Conservation (phyloP, 1,284 basidiomycete species). For the Boletus smithii region DNA sequence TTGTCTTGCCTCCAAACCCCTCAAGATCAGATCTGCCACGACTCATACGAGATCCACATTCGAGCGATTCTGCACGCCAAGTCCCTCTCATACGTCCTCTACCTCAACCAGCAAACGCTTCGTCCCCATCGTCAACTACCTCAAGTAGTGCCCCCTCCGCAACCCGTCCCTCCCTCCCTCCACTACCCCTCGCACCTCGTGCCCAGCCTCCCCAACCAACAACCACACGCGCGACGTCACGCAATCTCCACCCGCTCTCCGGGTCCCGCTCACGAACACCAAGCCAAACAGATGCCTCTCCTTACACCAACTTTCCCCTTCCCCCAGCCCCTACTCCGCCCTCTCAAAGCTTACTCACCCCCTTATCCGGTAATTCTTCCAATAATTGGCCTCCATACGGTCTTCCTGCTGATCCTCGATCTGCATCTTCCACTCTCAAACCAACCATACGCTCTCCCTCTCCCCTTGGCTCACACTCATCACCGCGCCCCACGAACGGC, state of each 20-base stretch:
- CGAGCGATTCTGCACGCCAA: constrained; percentile 50
- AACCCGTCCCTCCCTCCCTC: constrained; percentile 53
- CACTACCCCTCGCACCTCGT: constrained; percentile 63
- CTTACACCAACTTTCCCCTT: constrained; percentile 51
- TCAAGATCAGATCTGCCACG: constrained; percentile 58
- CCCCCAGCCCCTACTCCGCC: constrained; percentile 54
- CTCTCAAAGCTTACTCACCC: constrained; percentile 44
- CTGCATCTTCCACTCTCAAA: constrained; percentile 44
- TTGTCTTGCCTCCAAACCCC: constrained; percentile 53
- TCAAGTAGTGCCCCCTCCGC: constrained; percentile 29
- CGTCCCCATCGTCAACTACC: constrained; percentile 33
- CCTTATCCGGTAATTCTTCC: constrained; percentile 37
- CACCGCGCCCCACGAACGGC: constrained; percentile 32
- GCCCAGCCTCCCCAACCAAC: constrained; percentile 61
- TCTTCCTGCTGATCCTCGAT: constrained; percentile 58
- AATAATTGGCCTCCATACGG: constrained; percentile 52
- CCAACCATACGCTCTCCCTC: constrained; percentile 51
- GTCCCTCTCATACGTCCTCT: constrained; percentile 43
- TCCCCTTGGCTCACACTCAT: constrained; percentile 45
- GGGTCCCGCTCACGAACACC: constrained; percentile 50
- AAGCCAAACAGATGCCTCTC: constrained; percentile 48
- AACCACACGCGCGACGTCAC: constrained; percentile 29
- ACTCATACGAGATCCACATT: constrained; percentile 55
- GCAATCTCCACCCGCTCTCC: constrained; percentile 21
- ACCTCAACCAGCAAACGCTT: constrained; percentile 36